Evolutionary conservation across 306 rosid genomes (phyloP), one percentile per base, ranked within the genome.

Genomic region (Prunus armeniaca): DNA sequence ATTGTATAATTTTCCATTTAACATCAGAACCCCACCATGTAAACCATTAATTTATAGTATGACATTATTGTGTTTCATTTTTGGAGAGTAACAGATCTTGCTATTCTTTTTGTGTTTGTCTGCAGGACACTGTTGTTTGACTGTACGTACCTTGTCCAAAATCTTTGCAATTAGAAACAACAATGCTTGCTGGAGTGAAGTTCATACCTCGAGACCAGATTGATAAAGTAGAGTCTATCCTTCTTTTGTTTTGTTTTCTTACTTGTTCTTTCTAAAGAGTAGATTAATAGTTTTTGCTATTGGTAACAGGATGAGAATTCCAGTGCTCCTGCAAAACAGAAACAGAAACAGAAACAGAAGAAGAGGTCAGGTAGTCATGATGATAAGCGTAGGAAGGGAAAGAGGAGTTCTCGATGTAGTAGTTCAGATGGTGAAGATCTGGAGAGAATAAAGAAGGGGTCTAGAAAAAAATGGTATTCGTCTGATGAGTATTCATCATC

Each of bases 401-500:
- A 80, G 75, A 88, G 65, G 80, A 76, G 89, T 57, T 78, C 82
- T 47, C 74, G 71, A 71, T 74, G 79, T 69, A 76, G 79, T 54
- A 87, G 90, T 65, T 90, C 93, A 2, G 90, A 85, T 72, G 92
- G 81, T 34, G 97, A 87, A 30, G 86, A 80, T 2, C 80, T 80
- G 66, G 85, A 63, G 55, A 87, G 75, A 82, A 82, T 91, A 72
- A 85, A 82, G 78, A 87, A 77, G 52, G 67, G 85, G 10, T 87
- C 93, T 66, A 83, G 82, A 65, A 93, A 83, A 78, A 91, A 88
- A 72, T 86, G 96, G 96, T 90, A 94, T 72, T 90, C 89, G 0
- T 89, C 93, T 0, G 93, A 89, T 9, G 95, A 89, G 60, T 28
- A 74, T 71, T 89, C 88, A 71, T 85, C 86, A 58, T 85, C 88